Conservation (phyloP, 768 basidiomycete genomes). For the Lentinula edodes region DNA sequence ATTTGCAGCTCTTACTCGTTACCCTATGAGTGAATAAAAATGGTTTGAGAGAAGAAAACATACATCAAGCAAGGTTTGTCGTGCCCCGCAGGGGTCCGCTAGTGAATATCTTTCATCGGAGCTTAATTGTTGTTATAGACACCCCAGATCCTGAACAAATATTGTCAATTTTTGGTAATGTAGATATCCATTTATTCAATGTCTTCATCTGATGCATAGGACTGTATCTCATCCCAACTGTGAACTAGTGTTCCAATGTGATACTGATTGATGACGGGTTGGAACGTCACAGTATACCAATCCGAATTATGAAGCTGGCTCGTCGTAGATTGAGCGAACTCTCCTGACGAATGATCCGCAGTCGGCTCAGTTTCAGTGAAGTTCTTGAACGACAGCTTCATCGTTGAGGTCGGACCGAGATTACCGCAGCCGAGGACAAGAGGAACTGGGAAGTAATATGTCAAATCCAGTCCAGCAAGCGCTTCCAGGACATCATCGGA, state of each 20-base stretch:
- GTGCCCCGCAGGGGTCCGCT: too few relatives aligned
- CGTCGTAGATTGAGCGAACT: slow-evolving; percentile 32
- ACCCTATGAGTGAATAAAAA: too few relatives aligned
- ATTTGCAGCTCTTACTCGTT: too few relatives aligned
- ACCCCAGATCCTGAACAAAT: slow-evolving; percentile 64
- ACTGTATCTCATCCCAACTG: slow-evolving; percentile 35
- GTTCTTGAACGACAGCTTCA: slow-evolving; percentile 57
- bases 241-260: slow-evolving; percentile 83
- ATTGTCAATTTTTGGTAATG: slow-evolving; percentile 4
- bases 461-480: slow-evolving; percentile 84
- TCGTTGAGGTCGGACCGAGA: slow-evolving; percentile 41
- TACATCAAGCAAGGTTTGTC: too few relatives aligned
- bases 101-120: too few relatives aligned
- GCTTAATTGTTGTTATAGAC: slow-evolving; percentile 64
- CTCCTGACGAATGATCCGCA: slow-evolving; percentile 74
- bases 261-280: slow-evolving; percentile 68
- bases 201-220: slow-evolving; percentile 41
- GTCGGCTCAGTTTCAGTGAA: slow-evolving; percentile 51
- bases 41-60: too few relatives aligned
- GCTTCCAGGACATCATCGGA: slow-evolving; percentile 52
- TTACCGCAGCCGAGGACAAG: slow-evolving; percentile 67
- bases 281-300: slow-evolving; percentile 78
- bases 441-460: slow-evolving; percentile 82
- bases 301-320: slow-evolving; percentile 41
- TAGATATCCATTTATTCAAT: slow-evolving; percentile 18